Conservation (phyloP, 306 rosid genomes). For the Lotus japonicus region DNA sequence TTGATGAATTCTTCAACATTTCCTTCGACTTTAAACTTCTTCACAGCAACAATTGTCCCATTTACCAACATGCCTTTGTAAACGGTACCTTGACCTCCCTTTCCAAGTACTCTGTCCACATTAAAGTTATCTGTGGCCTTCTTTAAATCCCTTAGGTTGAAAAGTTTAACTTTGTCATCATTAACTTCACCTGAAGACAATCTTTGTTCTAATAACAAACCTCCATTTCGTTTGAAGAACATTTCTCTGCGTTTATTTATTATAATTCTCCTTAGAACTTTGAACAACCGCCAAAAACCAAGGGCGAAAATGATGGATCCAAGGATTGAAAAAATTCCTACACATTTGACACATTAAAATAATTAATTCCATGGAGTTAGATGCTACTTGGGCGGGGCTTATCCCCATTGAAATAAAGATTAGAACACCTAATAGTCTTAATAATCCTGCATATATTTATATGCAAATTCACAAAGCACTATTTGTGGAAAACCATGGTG, state of each 20-base stretch:
- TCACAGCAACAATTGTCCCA: conserved; percentile 29
- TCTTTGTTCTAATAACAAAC: conserved; percentile 18
- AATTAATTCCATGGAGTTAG: no score
- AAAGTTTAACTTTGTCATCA: conserved; percentile 8
- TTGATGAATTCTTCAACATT: conserved; percentile 29
- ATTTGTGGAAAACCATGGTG: no score
- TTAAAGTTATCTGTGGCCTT: conserved; percentile 26
- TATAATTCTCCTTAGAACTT: neutral
- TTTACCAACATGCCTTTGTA: conserved; percentile 27
- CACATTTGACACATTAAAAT: neutral
- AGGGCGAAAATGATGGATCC: neutral
- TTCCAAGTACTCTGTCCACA: conserved; percentile 20
- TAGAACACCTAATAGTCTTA: no score
- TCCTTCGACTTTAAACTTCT: conserved; percentile 19
- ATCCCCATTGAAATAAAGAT: no score
- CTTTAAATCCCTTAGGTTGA: conserved; percentile 13
- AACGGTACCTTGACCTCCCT: conserved; percentile 32
- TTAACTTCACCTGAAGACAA: conserved; percentile 9
- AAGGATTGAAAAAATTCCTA: conserved; percentile 6
- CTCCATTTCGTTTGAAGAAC: conserved; percentile 24
- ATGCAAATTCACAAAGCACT: no score
- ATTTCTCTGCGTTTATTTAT: neutral
- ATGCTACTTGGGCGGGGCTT: no score
- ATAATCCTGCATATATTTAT: no score
- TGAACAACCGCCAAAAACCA: neutral